These are phyloP conservation scores for Mallotus nudiflorus DNA, from an alignment of 345 rosid species.

Conservation along the genomic window DNA sequence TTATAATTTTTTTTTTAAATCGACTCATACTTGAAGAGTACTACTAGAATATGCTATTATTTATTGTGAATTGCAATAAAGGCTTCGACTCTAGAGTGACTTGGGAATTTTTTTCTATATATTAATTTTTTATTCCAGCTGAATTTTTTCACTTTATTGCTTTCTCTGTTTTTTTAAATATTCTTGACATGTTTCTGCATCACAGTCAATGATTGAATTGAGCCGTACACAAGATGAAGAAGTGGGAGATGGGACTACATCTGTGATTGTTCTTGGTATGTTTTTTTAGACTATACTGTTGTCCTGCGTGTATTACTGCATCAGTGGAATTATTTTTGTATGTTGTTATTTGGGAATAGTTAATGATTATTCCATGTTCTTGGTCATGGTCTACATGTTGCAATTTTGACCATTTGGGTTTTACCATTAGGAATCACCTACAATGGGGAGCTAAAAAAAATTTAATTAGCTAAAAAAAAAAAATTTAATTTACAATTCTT, in stretches of 20 bases:
- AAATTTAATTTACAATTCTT: neutral
- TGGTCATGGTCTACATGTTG: neutral
- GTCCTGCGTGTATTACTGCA: neutral
- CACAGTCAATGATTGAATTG: conserved; percentile 93
- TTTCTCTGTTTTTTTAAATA: neutral
- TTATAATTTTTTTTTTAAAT: no score
- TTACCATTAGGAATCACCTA: neutral
- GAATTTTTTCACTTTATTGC: neutral
- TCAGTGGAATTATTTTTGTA: neutral
- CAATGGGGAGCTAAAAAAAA: no score
- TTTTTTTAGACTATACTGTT: neutral
- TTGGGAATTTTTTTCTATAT: no score
- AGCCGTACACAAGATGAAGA: conserved; percentile 98
- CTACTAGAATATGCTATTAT: no score
- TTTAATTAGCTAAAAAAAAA: no score
- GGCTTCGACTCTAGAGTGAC: no score
- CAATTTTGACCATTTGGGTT: neutral
- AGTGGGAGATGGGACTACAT: conserved; percentile 98
- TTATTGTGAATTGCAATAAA: no score
- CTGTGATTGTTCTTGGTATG: conserved; percentile 93
- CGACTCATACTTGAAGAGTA: no score
- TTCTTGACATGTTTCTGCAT: neutral
- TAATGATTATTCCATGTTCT: neutral
- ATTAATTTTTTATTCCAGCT: neutral
- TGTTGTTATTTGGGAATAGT: neutral